Percentiles rank a stretch among this genome's conserved stretches.
phyloP scores from a whole-genome alignment of 495 filamentous ascomycete species.

The Parachaetomium inaequale region DNA sequence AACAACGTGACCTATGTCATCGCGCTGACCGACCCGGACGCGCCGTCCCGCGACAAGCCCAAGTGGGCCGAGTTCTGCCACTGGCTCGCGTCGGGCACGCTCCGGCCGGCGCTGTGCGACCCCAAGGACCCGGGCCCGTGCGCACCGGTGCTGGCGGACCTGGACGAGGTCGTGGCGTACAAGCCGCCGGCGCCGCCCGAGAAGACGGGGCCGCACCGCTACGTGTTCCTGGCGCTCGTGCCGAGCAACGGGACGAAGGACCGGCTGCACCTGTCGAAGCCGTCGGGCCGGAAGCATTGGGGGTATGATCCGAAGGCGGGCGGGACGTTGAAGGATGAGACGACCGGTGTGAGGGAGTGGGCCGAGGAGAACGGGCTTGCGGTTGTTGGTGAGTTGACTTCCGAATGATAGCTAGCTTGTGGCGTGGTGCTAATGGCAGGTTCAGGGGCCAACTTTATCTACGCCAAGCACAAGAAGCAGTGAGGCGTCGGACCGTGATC shows the following conservation, averaged over 20 bases:
- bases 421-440: conserved; percentile 1
- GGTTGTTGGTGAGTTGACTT: conserved; percentile 53
- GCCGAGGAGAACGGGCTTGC: conserved; percentile 56
- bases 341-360: conserved; percentile 60
- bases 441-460: conserved; percentile 63
- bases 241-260: conserved; percentile 40
- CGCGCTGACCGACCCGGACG: conserved; percentile 66
- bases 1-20: conserved; percentile 36
- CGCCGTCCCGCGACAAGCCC: conserved; percentile 60
- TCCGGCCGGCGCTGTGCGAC: conserved; percentile 28
- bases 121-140: neutral
- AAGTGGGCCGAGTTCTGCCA: conserved; percentile 71
- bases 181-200: conserved; percentile 60
- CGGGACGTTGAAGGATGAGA: conserved; percentile 40
- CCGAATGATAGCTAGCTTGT: neutral
- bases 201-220: conserved; percentile 65
- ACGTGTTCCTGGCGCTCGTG: conserved; percentile 60
- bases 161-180: conserved; percentile 52
- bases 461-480: conserved; percentile 59
- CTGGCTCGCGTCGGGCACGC: conserved; percentile 50
- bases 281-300: conserved; percentile 59
- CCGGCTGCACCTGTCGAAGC: conserved; percentile 48
- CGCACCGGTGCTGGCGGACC: conserved; percentile 10
- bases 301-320: conserved; percentile 38
- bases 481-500: conserved; percentile 24